Conservation (phyloP, 1,284 basidiomycete genomes). For the Trichosporon faecale region DNA sequence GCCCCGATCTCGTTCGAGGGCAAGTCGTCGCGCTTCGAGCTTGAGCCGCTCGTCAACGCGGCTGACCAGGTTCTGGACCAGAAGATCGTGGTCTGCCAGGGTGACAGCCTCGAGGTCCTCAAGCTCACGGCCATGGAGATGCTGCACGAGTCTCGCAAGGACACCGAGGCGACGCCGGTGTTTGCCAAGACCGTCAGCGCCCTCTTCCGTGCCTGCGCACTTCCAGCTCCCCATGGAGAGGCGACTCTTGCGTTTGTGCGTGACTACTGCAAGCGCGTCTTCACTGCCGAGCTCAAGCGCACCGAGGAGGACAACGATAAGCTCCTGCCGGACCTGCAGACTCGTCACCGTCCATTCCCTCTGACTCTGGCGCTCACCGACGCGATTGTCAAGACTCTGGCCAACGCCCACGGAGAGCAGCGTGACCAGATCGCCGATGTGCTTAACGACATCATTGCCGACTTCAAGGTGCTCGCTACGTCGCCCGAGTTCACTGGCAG, state of each 20-base stretch:
- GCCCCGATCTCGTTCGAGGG: constrained; percentile 72
- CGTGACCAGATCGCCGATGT: constrained; percentile 62
- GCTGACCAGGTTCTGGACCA: constrained; percentile 67
- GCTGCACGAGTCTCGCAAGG: constrained; percentile 59
- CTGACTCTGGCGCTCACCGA: constrained; percentile 54
- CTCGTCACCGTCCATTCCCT: constrained; percentile 39
- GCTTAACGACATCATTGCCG: constrained; percentile 63
- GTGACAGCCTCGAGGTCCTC: constrained; percentile 73
- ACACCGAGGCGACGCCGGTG: constrained; percentile 39
- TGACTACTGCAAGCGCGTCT: constrained; percentile 38
- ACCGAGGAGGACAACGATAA: constrained; percentile 29
- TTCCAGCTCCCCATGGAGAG: constrained; percentile 27
- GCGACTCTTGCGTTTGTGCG: constrained; percentile 42
- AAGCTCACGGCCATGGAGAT: constrained; percentile 71
- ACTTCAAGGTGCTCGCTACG: constrained; percentile 62
- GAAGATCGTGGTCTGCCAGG: constrained; percentile 62
- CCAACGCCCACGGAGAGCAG: constrained; percentile 63
- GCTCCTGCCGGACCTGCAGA: constrained; percentile 31
- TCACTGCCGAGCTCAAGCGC: constrained; percentile 40
- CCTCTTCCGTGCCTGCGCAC: constrained; percentile 40
- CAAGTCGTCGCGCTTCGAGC: constrained; percentile 64
- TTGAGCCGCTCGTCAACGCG: constrained; percentile 69
- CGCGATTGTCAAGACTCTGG: constrained; percentile 74
- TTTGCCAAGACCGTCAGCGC: constrained; percentile 41
- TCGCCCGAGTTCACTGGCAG: constrained; percentile 45